Evolutionary conservation across 495 filamentous ascomycete species (phyloP).

Genomic region (Tetracladium setigerum): DNA sequence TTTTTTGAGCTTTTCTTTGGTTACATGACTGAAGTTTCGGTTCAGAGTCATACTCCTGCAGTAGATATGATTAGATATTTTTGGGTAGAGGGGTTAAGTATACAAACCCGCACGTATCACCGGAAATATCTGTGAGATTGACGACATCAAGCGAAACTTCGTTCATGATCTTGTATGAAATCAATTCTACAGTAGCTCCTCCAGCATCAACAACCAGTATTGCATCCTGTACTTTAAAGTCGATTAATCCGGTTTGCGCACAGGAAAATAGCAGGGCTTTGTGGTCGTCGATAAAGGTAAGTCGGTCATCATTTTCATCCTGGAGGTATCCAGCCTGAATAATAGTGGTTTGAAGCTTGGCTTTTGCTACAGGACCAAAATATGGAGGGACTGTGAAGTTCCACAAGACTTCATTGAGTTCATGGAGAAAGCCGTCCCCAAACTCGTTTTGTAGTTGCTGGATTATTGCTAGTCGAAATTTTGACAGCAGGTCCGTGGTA

Average conservation of each 20-base stretch:
- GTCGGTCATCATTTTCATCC: slow-evolving; percentile 61
- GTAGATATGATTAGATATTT: not conserved
- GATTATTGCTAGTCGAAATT: slow-evolving; percentile 60
- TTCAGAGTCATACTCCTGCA: slow-evolving; percentile 52
- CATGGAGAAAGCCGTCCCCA: slow-evolving; percentile 60
- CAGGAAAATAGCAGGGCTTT: slow-evolving; percentile 63
- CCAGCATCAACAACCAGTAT: slow-evolving; percentile 67
- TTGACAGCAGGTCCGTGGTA: slow-evolving; percentile 62
- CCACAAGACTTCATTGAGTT: slow-evolving; percentile 62
- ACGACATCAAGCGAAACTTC: slow-evolving; percentile 61
- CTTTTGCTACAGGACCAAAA: slow-evolving; percentile 65
- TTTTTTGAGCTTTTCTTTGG: slow-evolving; percentile 62
- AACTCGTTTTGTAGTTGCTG: slow-evolving; percentile 60
- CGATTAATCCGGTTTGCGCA: slow-evolving; percentile 58
- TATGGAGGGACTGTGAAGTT: slow-evolving; percentile 62
- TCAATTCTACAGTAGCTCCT: slow-evolving; percentile 62
- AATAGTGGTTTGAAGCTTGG: slow-evolving; percentile 54
- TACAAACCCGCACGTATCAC: slow-evolving; percentile 52
- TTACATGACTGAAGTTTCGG: slow-evolving; percentile 62
- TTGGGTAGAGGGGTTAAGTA: not conserved
- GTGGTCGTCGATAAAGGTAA: slow-evolving; percentile 59
- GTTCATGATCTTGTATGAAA: slow-evolving; percentile 62
- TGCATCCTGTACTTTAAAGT: slow-evolving; percentile 61
- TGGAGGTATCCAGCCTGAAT: slow-evolving; percentile 64
- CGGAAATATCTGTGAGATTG: slow-evolving; percentile 62